These are phyloP conservation scores for Stygiomarasmius scandens DNA, from an alignment of 1,284 basidiomycete species.

Conservation along the genomic window DNA sequence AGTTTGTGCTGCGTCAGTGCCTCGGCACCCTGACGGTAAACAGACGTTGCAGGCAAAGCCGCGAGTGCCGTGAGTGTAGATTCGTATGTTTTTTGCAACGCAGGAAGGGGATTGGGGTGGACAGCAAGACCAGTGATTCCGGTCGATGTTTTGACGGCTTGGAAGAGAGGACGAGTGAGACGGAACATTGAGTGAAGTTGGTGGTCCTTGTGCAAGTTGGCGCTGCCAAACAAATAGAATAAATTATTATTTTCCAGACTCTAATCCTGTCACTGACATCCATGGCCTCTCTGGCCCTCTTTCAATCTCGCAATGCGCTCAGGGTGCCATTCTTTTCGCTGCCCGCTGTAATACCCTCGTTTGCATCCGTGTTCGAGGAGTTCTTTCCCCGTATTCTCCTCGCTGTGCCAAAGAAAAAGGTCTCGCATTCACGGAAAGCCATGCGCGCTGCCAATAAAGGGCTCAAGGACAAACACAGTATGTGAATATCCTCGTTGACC, in stretches of 20 bases:
- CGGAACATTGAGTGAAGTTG: conserved; percentile 65
- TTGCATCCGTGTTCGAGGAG: conserved; percentile 67
- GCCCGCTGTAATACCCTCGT: conserved; percentile 44
- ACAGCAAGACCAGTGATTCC: conserved; percentile 77
- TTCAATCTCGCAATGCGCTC: conserved; percentile 31
- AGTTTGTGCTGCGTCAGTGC: conserved; percentile 87
- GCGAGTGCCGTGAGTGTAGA: conserved; percentile 76
- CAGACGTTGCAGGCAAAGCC: conserved; percentile 76
- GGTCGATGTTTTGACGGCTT: conserved; percentile 75
- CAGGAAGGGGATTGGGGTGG: conserved; percentile 80
- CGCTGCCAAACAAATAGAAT: conserved; percentile 2
- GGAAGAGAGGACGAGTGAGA: conserved; percentile 72
- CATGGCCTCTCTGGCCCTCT: conserved; percentile 47
- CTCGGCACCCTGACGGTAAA: conserved; percentile 91
- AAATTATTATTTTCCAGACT: not conserved
- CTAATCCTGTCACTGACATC: conserved; percentile 13
- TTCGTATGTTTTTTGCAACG: conserved; percentile 76
- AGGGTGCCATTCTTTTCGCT: conserved; percentile 3
- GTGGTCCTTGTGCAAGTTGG: conserved; percentile 6
- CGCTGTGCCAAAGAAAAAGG: conserved; percentile 95
- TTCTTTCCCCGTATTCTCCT: conserved; percentile 87
- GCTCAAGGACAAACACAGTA: conserved; percentile 93
- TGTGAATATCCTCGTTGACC: no score
- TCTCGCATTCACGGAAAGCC: conserved; percentile 91
- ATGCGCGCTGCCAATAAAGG: conserved; percentile 96